Evolutionary conservation across 208 protist genomes (phyloP).

Genomic region (Trypanosoma rangeli): DNA sequence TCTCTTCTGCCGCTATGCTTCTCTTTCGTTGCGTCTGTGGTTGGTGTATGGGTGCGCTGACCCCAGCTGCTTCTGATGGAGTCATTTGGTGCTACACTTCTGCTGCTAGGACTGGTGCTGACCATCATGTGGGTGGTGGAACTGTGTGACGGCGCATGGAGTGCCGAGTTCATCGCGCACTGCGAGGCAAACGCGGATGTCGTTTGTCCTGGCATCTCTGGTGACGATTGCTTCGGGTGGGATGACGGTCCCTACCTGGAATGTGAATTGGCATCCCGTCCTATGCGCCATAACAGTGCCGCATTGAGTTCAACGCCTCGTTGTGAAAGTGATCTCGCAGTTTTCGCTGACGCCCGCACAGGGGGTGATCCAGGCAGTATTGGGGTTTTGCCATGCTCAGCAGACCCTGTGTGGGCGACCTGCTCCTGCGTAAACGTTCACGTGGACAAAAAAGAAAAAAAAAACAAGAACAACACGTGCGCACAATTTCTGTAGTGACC

Average conservation of each 20-base stretch:
- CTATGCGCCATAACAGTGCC: background rate
- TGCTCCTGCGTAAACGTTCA: no score
- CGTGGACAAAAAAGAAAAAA: no score
- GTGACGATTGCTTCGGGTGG: slow-evolving; percentile 17
- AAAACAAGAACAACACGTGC: no score
- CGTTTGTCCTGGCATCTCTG: slow-evolving; percentile 9
- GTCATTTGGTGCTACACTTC: background rate
- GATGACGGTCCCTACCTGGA: slow-evolving; percentile 5
- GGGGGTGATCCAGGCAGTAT: background rate
- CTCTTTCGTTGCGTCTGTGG: background rate
- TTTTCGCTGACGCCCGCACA: slow-evolving; percentile 9
- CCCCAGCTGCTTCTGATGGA: background rate
- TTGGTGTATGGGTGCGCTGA: slow-evolving; percentile 12
- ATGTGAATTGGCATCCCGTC: slow-evolving; percentile 6
- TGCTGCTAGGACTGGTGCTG: background rate
- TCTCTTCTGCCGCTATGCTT: background rate
- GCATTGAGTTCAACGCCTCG: background rate
- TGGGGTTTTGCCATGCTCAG: slow-evolving; percentile 1
- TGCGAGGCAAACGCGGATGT: slow-evolving; percentile 1
- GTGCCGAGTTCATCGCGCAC: background rate
- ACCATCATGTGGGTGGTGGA: no score
- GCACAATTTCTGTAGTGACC: no score
- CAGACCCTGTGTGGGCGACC: slow-evolving; percentile 1
- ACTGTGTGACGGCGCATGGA: no score
- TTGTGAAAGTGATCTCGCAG: slow-evolving; percentile 3